phyloP scores from a whole-genome alignment of 768 basidiomycete species.

The Hemileccinum impolitum region DNA sequence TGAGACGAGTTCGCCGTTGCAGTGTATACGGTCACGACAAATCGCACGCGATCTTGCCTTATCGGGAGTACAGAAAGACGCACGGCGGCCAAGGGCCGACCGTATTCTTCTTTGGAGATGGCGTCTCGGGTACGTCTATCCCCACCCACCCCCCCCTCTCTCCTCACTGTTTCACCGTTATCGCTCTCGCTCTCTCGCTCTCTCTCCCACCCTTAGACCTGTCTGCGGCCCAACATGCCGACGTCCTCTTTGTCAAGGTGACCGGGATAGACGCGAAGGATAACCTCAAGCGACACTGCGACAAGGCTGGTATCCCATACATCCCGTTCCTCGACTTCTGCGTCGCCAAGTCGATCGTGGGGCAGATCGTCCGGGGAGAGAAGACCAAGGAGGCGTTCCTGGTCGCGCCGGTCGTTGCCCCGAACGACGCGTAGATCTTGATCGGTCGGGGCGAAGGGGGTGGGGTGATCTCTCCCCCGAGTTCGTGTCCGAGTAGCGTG shows the following conservation, averaged over 20 bases:
- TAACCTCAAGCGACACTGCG: constrained; percentile 83
- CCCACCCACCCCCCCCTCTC: background rate
- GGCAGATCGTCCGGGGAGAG: constrained; percentile 68
- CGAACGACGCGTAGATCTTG: background rate
- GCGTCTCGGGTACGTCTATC: constrained; percentile 74
- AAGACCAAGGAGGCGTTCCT: constrained; percentile 28
- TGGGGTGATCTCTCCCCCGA: too few relatives aligned
- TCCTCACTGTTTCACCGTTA: background rate
- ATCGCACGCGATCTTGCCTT: constrained; percentile 90
- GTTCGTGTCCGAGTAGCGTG: too few relatives aligned
- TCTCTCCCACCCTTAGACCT: constrained; percentile 52
- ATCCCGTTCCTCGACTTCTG: constrained; percentile 74
- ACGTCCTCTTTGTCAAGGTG: constrained; percentile 91
- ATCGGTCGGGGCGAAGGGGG: too few relatives aligned
- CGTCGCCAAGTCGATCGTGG: constrained; percentile 56
- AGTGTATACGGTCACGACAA: constrained; percentile 96
- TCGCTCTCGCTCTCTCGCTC: too few relatives aligned
- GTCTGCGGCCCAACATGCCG: constrained; percentile 89
- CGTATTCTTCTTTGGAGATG: constrained; percentile 97
- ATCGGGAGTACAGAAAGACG: constrained; percentile 44
- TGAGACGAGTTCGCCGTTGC: constrained; percentile 1
- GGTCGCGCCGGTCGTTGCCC: constrained; percentile 1
- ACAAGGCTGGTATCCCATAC: constrained; percentile 72
- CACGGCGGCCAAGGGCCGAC: constrained; percentile 46
- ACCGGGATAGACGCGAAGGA: constrained; percentile 70